Base-by-base conservation (phyloP, 192 early-diverging fungal genomes). In the Coemansia umbellata region DNA sequence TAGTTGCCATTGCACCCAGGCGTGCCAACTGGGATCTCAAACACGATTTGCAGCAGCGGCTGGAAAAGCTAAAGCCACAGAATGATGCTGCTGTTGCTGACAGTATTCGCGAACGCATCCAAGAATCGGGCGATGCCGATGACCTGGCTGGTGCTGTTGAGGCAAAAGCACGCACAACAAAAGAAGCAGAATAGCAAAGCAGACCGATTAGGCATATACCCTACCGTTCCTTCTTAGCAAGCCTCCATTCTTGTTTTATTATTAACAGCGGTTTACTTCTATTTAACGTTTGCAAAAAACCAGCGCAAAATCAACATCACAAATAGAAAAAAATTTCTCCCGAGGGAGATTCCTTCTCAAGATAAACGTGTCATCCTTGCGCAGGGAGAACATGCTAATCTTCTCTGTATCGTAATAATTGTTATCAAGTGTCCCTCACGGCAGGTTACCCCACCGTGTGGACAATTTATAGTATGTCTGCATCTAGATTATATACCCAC, bases 11-110 rank as follows among this genome's bases (percentile, higher is more conserved):
- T 15, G 93, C 92, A 13, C 91, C 93, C 5, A 85, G 83, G 54
- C 89, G 88, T 27, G 82, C 92, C 3, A 91, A 96, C 58, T 94
- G 88, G 89, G 93, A 96, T 66, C 60, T 96, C 43, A 91, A 91
- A 56, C 78, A 87, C 22, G 93, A 94, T 67, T 71, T 96, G 17
- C 86, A 93, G 53, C 83, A 80, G 27, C 88, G 84, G 53, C 51
- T 92, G 47, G 82, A 81, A 14, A 82, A 78, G 45, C 66, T 96
- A 31, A 87, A 91, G 48, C 77, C 79, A 30, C 78, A 64, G 41
- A 93, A 90, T 10, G 78, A 89, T 26, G 60, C 68, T 5, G 84
- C 87, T 3, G 79, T 93, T 21, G 83, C 88, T 8, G 82, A 95
- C 30, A 50, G 91, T 40, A 90, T 95, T 47, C 81, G 92, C 64